Base-by-base conservation (phyloP, 2,329 filamentous ascomycete genomes). In the Cadophora gregata region DNA sequence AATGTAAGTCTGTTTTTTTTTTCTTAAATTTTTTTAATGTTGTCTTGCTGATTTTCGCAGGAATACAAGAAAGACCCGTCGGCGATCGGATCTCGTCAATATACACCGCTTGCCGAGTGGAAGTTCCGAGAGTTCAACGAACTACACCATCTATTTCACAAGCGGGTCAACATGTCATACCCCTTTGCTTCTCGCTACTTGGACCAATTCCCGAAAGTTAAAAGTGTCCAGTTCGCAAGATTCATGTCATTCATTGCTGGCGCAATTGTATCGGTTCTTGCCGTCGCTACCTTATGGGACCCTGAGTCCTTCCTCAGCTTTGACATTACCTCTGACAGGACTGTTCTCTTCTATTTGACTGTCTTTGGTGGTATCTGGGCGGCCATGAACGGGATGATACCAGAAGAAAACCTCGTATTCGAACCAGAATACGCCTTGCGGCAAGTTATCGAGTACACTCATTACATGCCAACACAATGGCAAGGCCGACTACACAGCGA, bases 51-150 rank as follows among this genome's bases (percentile, higher is more conserved):
- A 76, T 9, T 19, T 0, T 24, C 14, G 29, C 67, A 93, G 90
- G 95, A 99, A 82, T 97, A 97, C 76, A 93, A 97, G 79, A 96
- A 94, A 75, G 97, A 97, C 69, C 95, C 93, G 0, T 89, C 93
- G 0, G 90, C 93, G 69, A 86, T 97, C 45, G 91, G 92, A n/a
- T 90, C 93, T 19, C 89, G 96, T 48, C 90, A 93, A 71, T 99
- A 97, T 77, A 98, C 95, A 0, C 92, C 93, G 1, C 86, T 97
- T 60, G 96, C 96, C 0, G 92, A 97, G 77, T 99, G 96, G 96
- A 98, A 97, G 75, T 97, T 99, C 70, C 90, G 96, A 58, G 95
- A 98, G 77, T 99, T 98, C 84, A 99, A 99, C 75, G 96, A 99
- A 78, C 84, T 99, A 0, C 90, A 91, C 65, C 96, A 99, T 78